These are phyloP conservation scores for Mortierella polycephala DNA, from an alignment of 371 early-diverging fungal genomes.

Conservation along the genomic window DNA sequence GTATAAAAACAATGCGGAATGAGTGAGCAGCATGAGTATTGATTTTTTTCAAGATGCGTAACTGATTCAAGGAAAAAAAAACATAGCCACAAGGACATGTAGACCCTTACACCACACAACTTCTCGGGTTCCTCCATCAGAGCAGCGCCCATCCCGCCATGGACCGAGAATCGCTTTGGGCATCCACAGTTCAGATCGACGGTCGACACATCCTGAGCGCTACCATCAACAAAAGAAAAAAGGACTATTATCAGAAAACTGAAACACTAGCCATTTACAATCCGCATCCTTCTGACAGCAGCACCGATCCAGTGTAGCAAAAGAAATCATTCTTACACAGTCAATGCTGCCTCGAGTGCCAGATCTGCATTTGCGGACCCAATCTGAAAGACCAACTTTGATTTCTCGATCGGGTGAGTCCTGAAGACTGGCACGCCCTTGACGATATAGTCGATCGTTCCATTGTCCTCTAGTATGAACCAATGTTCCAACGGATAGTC, in stretches of 20 bases:
- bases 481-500: not conserved
- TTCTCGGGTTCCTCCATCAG: constrained; percentile 86
- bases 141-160: constrained; percentile 96
- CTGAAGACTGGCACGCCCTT: constrained; percentile 67
- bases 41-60: not conserved
- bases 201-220: constrained; percentile 86
- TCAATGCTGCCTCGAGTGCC: constrained; percentile 88
- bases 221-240: constrained; percentile 27
- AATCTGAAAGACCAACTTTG: constrained; percentile 77
- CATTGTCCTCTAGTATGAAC: constrained; percentile 62
- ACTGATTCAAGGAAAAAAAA: not conserved
- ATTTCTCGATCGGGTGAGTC: constrained; percentile 74
- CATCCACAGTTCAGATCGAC: constrained; percentile 98
- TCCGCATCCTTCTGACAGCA: not conserved
- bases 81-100: not conserved
- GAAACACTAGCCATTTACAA: not conserved
- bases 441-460: constrained; percentile 75
- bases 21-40: too few relatives aligned
- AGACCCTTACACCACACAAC: constrained; percentile 63
- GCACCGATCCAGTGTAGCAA: not conserved
- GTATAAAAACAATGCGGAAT: not conserved
- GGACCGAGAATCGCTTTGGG: constrained; percentile 94
- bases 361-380: constrained; percentile 88
- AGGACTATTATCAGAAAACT: not conserved
- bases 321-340: constrained; percentile 64